phyloP scores from a whole-genome alignment of 2,329 filamentous ascomycete genomes.

The Aureobasidium sp. region DNA sequence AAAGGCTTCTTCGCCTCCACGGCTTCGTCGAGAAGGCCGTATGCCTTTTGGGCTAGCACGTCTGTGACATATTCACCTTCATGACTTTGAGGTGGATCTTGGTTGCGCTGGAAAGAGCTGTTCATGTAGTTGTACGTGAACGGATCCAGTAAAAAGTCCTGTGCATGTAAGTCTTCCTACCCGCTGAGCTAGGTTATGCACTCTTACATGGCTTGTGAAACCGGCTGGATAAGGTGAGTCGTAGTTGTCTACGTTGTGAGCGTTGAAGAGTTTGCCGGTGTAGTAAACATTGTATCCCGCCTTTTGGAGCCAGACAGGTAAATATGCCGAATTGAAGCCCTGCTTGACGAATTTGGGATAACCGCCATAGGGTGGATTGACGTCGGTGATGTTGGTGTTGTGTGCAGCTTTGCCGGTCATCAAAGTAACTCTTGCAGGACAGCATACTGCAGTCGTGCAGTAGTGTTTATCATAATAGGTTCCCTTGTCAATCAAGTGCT shows the following conservation, averaged over 20 bases:
- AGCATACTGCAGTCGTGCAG: slow-evolving; percentile 58
- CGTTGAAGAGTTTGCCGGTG: slow-evolving; percentile 60
- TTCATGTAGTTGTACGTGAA: slow-evolving; percentile 62
- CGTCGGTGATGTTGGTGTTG: slow-evolving; percentile 61
- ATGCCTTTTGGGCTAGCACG: slow-evolving; percentile 49
- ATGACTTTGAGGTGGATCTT: slow-evolving; percentile 45
- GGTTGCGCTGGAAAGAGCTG: slow-evolving; percentile 53
- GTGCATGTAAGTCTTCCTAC: neutral
- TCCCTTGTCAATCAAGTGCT: slow-evolving; percentile 49
- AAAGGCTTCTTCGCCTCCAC: slow-evolving; percentile 49
- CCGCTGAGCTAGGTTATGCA: fast-evolving
- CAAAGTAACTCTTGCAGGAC: slow-evolving; percentile 56
- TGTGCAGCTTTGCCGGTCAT: slow-evolving; percentile 55
- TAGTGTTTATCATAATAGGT: slow-evolving; percentile 55
- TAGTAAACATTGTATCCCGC: slow-evolving; percentile 65
- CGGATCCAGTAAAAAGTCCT: slow-evolving; percentile 41
- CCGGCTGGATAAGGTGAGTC: slow-evolving; percentile 48
- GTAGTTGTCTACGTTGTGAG: slow-evolving; percentile 53
- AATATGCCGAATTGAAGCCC: slow-evolving; percentile 57
- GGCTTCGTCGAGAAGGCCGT: slow-evolving; percentile 53
- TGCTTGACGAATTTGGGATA: slow-evolving; percentile 59
- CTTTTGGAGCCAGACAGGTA: slow-evolving; percentile 62
- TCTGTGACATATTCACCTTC: slow-evolving; percentile 49
- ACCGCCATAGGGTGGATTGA: slow-evolving; percentile 46
- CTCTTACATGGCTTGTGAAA: slow-evolving; percentile 44